A percentile compares a stretch with the other conserved stretches of the same genome.
phyloP scores from a whole-genome alignment of 306 rosid species.

The Leucaena leucocephala region DNA sequence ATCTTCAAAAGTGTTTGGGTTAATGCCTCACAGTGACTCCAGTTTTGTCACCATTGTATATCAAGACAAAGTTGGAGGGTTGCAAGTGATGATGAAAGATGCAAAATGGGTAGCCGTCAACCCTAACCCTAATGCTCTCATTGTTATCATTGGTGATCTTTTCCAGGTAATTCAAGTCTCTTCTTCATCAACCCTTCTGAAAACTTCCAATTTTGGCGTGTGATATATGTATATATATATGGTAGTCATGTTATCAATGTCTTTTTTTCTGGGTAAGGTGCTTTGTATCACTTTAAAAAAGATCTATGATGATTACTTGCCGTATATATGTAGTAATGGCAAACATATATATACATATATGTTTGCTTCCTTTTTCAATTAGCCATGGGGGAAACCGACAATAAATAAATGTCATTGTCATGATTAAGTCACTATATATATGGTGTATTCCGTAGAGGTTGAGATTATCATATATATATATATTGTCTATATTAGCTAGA shows the following conservation, averaged over 20 bases:
- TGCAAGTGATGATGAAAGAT: conserved; percentile 51
- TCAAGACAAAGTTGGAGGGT: conserved; percentile 37
- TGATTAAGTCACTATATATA: not conserved
- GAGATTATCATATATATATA: too few relatives aligned
- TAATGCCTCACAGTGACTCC: conserved; percentile 70
- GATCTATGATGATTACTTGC: not conserved
- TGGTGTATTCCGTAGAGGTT: too few relatives aligned
- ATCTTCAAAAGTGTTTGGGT: conserved; percentile 57
- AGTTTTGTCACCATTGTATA: conserved; percentile 51
- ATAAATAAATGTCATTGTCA: not conserved
- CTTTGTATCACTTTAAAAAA: not conserved
- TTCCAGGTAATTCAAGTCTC: conserved; percentile 60
- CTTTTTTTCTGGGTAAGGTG: not conserved
- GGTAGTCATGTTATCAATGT: not conserved
- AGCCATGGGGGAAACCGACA: not conserved
- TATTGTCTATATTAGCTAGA: too few relatives aligned
- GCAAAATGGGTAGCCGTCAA: conserved; percentile 59
- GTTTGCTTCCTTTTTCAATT: not conserved
- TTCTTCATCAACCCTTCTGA: not conserved
- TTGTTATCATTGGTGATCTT: conserved; percentile 59
- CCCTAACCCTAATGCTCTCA: conserved; percentile 54
- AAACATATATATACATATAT: not conserved
- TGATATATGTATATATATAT: too few relatives aligned
- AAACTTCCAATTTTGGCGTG: not conserved
- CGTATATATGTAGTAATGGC: not conserved